phyloP scores from a whole-genome alignment of 805 yeast genomes.

The Diddensiella santjacobensis region DNA sequence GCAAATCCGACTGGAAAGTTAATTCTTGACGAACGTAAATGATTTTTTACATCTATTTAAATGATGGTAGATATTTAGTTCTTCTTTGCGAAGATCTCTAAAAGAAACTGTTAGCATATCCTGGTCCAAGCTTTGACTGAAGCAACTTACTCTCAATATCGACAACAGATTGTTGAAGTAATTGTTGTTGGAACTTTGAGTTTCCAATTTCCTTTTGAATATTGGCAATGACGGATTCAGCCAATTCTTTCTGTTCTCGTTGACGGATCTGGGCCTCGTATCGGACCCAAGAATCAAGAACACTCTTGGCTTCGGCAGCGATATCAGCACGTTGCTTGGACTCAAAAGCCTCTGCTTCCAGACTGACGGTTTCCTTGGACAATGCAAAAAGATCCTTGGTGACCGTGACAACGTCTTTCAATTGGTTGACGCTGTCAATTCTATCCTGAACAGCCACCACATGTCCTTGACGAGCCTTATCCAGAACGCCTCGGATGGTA shows the following conservation, averaged over 20 bases:
- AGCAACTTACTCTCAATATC: conserved; percentile 68
- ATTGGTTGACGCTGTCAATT: conserved; percentile 80
- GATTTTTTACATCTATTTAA: background rate
- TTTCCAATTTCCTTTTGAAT: conserved; percentile 79
- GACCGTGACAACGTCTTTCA: conserved; percentile 86
- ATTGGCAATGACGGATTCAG: conserved; percentile 80
- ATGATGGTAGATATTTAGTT: background rate
- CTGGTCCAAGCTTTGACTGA: too few relatives aligned
- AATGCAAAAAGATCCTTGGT: conserved; percentile 90
- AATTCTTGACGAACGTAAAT: background rate
- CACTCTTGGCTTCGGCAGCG: conserved; percentile 87
- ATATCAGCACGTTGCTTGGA: conserved; percentile 86
- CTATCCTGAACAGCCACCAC: conserved; percentile 90
- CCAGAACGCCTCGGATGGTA: conserved; percentile 75
- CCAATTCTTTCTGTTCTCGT: conserved; percentile 89
- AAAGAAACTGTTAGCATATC: background rate
- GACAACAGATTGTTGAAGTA: conserved; percentile 83
- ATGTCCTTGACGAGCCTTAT: conserved; percentile 85
- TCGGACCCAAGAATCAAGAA: conserved; percentile 98
- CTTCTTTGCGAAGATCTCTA: background rate
- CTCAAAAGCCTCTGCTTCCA: conserved; percentile 92
- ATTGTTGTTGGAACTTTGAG: conserved; percentile 90
- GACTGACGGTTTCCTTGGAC: conserved; percentile 93
- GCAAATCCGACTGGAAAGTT: conserved; percentile 12
- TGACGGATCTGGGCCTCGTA: conserved; percentile 95